Percentiles rank a stretch among this genome's conserved stretches.
These are phyloP conservation scores for Eutypa lata DNA, from an alignment of 2,329 filamentous ascomycete genomes.

Conservation along the genomic window DNA sequence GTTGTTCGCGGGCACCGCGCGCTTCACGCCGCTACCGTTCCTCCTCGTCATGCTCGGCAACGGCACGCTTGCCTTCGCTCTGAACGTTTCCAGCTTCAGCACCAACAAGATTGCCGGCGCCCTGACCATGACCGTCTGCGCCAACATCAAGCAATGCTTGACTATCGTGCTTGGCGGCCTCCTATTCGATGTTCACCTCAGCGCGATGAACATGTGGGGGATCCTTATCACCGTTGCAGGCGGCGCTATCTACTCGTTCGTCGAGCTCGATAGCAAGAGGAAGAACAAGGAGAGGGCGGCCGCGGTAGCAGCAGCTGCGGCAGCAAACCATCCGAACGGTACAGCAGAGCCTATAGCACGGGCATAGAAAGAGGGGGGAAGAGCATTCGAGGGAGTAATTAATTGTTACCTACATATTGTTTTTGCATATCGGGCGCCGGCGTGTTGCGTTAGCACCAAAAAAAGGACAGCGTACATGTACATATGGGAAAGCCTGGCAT, in stretches of 20 bases:
- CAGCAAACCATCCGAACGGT: background rate
- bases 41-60: slow-evolving; percentile 44
- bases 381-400: background rate
- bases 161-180: slow-evolving; percentile 53
- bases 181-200: slow-evolving; percentile 49
- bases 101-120: slow-evolving; percentile 57
- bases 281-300: background rate
- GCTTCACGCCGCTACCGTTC: slow-evolving; percentile 32
- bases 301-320: background rate
- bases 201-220: slow-evolving; percentile 52
- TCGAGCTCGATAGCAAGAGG: slow-evolving; percentile 49
- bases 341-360: background rate
- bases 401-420: too few relatives aligned
- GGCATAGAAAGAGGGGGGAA: background rate
- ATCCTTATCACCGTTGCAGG: slow-evolving; percentile 54
- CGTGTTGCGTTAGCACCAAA: too few relatives aligned
- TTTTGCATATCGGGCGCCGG: too few relatives aligned
- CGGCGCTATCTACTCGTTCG: slow-evolving; percentile 56
- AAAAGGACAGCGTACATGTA: too few relatives aligned
- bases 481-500: too few relatives aligned
- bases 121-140: slow-evolving; percentile 58
- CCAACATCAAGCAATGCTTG: slow-evolving; percentile 56
- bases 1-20: slow-evolving; percentile 25
- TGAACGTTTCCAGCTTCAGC: slow-evolving; percentile 56
- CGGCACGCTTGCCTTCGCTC: slow-evolving; percentile 51